These are phyloP conservation scores for Kazachstania sp. DNA, from an alignment of 1,139 yeast species.

Conservation along the genomic window DNA sequence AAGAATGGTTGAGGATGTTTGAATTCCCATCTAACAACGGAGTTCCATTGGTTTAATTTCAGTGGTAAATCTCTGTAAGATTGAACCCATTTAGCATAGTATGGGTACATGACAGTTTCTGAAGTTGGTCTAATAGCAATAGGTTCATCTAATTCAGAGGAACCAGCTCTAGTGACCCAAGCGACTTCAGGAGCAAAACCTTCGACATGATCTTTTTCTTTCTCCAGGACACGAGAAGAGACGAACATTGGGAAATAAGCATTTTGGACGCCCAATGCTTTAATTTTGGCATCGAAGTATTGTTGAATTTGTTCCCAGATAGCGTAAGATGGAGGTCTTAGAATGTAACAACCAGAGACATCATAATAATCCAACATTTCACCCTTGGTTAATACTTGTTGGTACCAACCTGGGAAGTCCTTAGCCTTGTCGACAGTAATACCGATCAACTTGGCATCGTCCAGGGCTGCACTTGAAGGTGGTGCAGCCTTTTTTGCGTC, in stretches of 20 bases:
- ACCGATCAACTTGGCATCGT: constrained; percentile 90
- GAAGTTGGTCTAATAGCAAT: constrained; percentile 99
- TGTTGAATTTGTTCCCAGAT: constrained; percentile 93
- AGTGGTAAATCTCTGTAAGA: constrained; percentile 97
- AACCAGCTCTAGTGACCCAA: constrained; percentile 97
- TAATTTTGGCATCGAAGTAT: constrained; percentile 76
- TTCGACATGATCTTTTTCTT: constrained; percentile 97
- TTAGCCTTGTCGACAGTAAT: constrained; percentile 86
- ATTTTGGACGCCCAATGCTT: constrained; percentile 82
- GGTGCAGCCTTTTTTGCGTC: constrained; percentile 13
- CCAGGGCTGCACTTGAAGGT: constrained; percentile 42
- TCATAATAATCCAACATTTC: constrained; percentile 98
- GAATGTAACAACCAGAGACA: constrained; percentile 96
- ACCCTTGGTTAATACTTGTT: constrained; percentile 89
- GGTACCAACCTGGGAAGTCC: constrained; percentile 97
- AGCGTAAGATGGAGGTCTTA: constrained; percentile 91
- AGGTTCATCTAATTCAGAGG: constrained; percentile 91
- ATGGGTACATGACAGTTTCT: constrained; percentile 99
- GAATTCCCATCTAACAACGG: constrained; percentile 99
- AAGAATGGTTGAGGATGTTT: constrained; percentile 99
- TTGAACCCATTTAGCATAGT: constrained; percentile 97
- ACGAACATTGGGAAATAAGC: constrained; percentile 99
- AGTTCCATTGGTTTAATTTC: constrained; percentile 97
- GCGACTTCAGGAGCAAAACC: constrained; percentile 99
- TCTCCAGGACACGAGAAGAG: constrained; percentile 82